Conservation (phyloP, 2,329 filamentous ascomycete species). For the Diplodia seriata region DNA sequence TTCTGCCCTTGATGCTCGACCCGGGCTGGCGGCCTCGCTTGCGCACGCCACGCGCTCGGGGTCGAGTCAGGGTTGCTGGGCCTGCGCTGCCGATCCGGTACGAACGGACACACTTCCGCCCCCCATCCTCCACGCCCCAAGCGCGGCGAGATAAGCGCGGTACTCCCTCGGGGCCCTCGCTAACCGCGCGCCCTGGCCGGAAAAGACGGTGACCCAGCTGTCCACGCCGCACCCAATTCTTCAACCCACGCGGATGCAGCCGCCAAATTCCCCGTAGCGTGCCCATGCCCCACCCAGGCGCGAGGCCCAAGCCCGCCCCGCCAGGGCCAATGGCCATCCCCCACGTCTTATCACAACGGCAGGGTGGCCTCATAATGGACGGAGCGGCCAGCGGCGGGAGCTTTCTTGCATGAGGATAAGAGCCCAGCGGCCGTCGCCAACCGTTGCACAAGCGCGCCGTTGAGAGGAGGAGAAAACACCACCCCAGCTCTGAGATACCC, state of each 20-base stretch:
- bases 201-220: conserved; percentile 11
- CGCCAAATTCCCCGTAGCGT: conserved; percentile 22
- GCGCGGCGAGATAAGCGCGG: not conserved
- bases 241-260: not conserved
- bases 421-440: not conserved
- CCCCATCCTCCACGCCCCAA: not conserved
- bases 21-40: conserved; percentile 13
- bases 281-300: not conserved
- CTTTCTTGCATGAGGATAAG: conserved; percentile 8
- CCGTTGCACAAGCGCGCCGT: not conserved
- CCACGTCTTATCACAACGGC: conserved; percentile 27
- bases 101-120: not conserved
- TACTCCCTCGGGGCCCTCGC: not conserved
- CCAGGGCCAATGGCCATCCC: conserved; percentile 21
- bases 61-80: not conserved
- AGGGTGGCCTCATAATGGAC: not conserved
- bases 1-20: too few species aligned
- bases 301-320: not conserved
- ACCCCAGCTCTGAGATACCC: conserved; percentile 8
- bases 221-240: not conserved
- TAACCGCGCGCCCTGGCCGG: not conserved
- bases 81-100: not conserved
- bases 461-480: conserved; percentile 1
- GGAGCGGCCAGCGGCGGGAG: not conserved
- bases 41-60: not conserved